Conservation (phyloP, 2,329 filamentous ascomycete genomes). For the Helotiales sp. region DNA sequence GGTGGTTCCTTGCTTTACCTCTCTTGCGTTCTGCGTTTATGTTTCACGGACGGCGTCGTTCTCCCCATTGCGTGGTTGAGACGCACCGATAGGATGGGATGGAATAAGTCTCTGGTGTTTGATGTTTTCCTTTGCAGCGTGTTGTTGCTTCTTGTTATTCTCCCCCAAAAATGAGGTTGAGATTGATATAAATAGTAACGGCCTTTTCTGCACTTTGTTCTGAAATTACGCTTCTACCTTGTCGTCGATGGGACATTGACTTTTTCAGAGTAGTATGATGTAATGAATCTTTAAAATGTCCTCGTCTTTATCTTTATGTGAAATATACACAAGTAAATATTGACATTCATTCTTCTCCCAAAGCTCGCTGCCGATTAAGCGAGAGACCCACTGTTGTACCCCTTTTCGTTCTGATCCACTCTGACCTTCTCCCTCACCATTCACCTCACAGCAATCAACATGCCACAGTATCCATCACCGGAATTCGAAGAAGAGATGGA, state of each 20-base stretch:
- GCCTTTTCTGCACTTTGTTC: neutral
- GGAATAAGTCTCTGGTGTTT: neutral
- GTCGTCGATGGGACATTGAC: neutral
- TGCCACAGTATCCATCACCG: too few relatives aligned
- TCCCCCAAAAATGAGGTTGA: neutral
- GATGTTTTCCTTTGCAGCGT: neutral
- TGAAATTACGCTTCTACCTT: neutral
- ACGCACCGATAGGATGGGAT: neutral
- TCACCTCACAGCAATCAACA: too few relatives aligned
- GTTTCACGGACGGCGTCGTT: neutral
- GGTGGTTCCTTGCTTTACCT: neutral
- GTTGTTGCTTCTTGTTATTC: neutral
- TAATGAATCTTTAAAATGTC: neutral
- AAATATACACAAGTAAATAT: too few relatives aligned
- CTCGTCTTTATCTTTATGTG: neutral
- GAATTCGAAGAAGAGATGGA: too few relatives aligned
- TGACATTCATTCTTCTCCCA: neutral
- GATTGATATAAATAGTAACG: neutral
- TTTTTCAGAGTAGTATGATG: neutral
- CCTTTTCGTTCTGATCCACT: too few relatives aligned
- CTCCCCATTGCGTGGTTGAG: neutral
- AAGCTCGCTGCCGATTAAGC: neutral
- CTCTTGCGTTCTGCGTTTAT: neutral
- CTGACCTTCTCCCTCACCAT: too few relatives aligned
- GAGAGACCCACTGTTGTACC: too few relatives aligned